These are phyloP conservation scores for Ophiobolus disseminans DNA, from an alignment of 2,329 filamentous ascomycete species.

Conservation along the genomic window DNA sequence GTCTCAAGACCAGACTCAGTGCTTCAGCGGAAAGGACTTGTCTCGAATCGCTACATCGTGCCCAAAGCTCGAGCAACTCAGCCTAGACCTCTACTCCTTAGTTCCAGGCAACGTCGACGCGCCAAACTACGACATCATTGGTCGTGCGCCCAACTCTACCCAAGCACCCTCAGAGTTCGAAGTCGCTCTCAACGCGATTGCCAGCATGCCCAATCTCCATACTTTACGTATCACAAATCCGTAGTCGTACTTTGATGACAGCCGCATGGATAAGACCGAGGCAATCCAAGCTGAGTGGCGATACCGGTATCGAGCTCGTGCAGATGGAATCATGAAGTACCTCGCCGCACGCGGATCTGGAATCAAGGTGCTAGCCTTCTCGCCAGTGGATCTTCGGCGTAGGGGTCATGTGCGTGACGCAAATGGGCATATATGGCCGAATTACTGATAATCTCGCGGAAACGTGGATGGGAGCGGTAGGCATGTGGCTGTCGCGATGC, in stretches of 20 bases:
- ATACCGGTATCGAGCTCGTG: background rate
- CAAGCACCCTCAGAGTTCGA: background rate
- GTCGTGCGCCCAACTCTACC: background rate
- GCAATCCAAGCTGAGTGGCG: background rate
- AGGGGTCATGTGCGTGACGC: background rate
- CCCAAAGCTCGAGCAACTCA: background rate
- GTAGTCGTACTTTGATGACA: background rate
- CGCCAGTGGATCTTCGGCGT: background rate
- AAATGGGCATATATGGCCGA: conserved; percentile 1
- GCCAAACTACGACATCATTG: conserved; percentile 5
- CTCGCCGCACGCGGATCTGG: background rate
- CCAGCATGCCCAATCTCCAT: background rate
- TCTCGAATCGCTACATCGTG: background rate
- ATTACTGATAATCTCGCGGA: conserved; percentile 3
- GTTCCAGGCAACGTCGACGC: background rate
- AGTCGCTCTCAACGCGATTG: background rate
- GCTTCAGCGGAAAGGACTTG: background rate
- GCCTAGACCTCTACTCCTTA: conserved; percentile 7
- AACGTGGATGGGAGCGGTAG: background rate
- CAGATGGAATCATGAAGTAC: conserved; percentile 4
- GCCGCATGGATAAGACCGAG: background rate
- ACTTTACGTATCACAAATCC: background rate
- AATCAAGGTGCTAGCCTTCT: conserved; percentile 1
- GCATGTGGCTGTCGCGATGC: background rate
- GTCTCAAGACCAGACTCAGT: background rate